These are phyloP conservation scores for Geosiphon pyriformis DNA, from an alignment of 192 early-diverging fungal species.

Conservation along the genomic window DNA sequence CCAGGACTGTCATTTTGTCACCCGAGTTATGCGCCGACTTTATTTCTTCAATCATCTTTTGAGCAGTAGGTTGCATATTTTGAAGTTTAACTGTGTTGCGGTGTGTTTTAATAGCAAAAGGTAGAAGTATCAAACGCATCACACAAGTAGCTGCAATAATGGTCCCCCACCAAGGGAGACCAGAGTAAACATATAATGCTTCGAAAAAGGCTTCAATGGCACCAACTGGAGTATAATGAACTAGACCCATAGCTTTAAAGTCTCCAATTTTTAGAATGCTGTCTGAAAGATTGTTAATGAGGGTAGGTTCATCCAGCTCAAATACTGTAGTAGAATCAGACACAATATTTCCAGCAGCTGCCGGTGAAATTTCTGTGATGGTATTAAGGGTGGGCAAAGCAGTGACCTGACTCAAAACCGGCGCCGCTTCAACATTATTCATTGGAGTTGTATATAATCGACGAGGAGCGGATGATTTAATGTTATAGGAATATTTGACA, in stretches of 20 bases:
- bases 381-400: no score
- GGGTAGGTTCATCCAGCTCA: no score
- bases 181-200: constrained; percentile 70
- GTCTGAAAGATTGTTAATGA: constrained; percentile 4
- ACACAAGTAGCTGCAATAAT: constrained; percentile 65
- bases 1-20: constrained; percentile 49
- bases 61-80: constrained; percentile 68
- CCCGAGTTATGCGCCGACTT: constrained; percentile 46
- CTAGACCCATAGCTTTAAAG: constrained; percentile 75
- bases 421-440: no score
- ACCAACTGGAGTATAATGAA: constrained; percentile 66
- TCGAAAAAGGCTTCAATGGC: constrained; percentile 68
- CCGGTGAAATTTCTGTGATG: no score
- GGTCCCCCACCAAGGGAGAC: constrained; percentile 93
- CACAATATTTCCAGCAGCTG: no score
- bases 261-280: constrained; percentile 79
- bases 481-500: no score
- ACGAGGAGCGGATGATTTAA: no score
- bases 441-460: no score
- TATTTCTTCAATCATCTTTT: constrained; percentile 62
- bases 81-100: constrained; percentile 60
- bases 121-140: constrained; percentile 65
- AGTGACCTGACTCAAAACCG: no score
- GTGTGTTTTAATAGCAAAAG: constrained; percentile 68
- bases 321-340: no score